phyloP scores from a whole-genome alignment of 441 rosid genomes.

The Populus tomentosa region DNA sequence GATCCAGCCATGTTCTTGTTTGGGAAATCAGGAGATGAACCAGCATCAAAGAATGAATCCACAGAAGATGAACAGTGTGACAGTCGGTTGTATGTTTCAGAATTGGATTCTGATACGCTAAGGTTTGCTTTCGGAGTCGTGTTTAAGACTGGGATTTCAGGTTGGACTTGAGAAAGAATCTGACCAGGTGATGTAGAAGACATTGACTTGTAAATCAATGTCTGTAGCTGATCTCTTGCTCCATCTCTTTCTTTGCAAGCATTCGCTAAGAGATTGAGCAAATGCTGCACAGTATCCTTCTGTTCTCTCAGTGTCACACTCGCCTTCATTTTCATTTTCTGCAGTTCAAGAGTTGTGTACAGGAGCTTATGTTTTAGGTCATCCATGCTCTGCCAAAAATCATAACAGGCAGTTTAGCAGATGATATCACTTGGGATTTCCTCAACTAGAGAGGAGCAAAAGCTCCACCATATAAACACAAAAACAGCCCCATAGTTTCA shows the following conservation, averaged over 20 bases:
- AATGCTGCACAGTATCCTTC: not conserved
- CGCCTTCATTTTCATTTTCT: not conserved
- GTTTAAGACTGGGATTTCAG: not conserved
- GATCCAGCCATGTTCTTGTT: not conserved
- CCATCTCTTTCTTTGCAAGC: not conserved
- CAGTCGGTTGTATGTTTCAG: not conserved
- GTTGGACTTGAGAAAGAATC: not conserved
- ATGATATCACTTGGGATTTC: not conserved
- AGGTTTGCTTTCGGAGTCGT: not conserved
- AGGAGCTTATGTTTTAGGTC: not conserved
- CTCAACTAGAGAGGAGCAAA: not conserved
- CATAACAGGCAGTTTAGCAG: not conserved
- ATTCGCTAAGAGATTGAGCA: not conserved
- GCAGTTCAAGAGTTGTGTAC: not conserved
- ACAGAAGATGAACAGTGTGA: not conserved
- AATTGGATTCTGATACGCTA: not conserved
- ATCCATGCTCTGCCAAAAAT: not conserved
- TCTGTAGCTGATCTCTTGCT: not conserved
- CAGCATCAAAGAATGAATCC: not conserved
- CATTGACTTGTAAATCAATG: not conserved
- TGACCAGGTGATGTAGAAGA: not conserved
- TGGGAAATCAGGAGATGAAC: not conserved
- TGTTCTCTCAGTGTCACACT: not conserved
- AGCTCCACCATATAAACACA: not conserved
- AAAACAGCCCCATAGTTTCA: too few relatives aligned